A percentile compares a stretch with the other conserved stretches of the same genome.
Conservation (phyloP, 2,329 filamentous ascomycete species). For the Karstenula rhodostoma region DNA sequence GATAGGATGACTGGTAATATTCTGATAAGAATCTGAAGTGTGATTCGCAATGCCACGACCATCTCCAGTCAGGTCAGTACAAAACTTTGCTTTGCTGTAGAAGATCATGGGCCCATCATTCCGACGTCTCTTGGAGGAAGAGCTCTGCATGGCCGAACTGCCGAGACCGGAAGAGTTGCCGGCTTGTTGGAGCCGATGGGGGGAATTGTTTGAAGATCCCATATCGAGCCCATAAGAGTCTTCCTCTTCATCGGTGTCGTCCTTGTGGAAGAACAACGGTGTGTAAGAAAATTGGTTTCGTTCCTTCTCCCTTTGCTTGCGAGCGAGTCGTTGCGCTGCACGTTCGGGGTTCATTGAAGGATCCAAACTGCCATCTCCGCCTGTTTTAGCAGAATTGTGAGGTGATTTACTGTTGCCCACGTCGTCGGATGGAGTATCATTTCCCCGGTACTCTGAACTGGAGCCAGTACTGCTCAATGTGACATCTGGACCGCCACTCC, state of each 20-base stretch:
- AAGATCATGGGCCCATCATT: conserved; percentile 82
- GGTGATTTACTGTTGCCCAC: conserved; percentile 27
- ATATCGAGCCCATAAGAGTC: conserved; percentile 45
- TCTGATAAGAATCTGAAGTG: conserved; percentile 38
- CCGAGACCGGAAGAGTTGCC: conserved; percentile 54
- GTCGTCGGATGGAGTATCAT: conserved; percentile 59
- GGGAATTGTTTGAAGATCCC: conserved; percentile 39
- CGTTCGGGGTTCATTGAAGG: conserved; percentile 27
- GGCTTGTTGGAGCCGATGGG: conserved; percentile 33
- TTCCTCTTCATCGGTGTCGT: conserved; percentile 51
- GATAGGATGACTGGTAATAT: conserved; percentile 43
- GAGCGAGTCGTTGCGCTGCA: conserved; percentile 26
- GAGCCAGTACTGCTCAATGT: conserved; percentile 73
- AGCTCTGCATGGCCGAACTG: conserved; percentile 57
- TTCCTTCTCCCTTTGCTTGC: conserved; percentile 32
- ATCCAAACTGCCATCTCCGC: conserved; percentile 32
- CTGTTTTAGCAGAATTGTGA: conserved; percentile 37
- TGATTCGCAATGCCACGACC: conserved; percentile 33
- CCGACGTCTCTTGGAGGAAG: conserved; percentile 60
- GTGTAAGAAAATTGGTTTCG: conserved; percentile 54
- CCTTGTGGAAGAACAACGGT: conserved; percentile 58
- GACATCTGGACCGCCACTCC: conserved; percentile 73
- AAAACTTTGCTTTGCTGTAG: conserved; percentile 81
- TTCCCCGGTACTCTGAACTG: conserved; percentile 49
- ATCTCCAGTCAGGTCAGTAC: conserved; percentile 79